phyloP scores from a whole-genome alignment of 1,284 basidiomycete species.

The Cryptococcus hybrid region DNA sequence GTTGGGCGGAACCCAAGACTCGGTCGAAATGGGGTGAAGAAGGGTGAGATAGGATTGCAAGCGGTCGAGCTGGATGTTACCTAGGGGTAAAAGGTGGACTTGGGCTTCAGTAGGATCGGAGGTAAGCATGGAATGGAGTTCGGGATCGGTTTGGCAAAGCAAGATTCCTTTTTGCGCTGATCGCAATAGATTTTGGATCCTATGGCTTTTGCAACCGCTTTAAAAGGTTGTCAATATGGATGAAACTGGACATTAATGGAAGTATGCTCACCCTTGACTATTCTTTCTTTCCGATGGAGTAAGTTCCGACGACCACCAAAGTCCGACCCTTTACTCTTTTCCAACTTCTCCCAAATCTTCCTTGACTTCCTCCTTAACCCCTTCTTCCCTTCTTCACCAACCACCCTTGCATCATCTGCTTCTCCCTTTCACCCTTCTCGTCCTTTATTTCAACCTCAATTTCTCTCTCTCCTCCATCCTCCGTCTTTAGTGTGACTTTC shows the following conservation, averaged over 20 bases:
- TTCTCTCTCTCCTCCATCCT: slow-evolving; percentile 33
- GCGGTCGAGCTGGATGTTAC: slow-evolving; percentile 72
- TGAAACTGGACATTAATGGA: neutral
- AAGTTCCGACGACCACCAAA: slow-evolving; percentile 90
- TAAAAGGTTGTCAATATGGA: neutral
- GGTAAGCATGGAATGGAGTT: slow-evolving; percentile 76
- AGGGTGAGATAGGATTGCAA: slow-evolving; percentile 74
- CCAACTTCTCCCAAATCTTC: slow-evolving; percentile 30
- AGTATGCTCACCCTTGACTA: slow-evolving; percentile 72
- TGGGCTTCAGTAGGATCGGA: slow-evolving; percentile 68
- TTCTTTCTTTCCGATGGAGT: slow-evolving; percentile 94
- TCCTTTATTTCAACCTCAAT: slow-evolving; percentile 22
- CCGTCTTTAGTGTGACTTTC: slow-evolving; percentile 29
- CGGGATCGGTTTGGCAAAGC: slow-evolving; percentile 75
- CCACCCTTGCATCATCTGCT: slow-evolving; percentile 52
- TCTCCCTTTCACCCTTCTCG: slow-evolving; percentile 32
- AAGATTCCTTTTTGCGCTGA: slow-evolving; percentile 74
- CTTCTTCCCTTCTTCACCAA: slow-evolving; percentile 44
- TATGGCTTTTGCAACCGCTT: slow-evolving; percentile 80
- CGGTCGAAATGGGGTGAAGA: slow-evolving; percentile 69
- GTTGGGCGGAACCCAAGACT: slow-evolving; percentile 86
- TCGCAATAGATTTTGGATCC: slow-evolving; percentile 89
- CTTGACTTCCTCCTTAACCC: slow-evolving; percentile 36
- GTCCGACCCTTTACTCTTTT: slow-evolving; percentile 42
- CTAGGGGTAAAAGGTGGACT: slow-evolving; percentile 83